Conservation (phyloP, 306 rosid genomes). For the Cyamopsis tetragonoloba region DNA sequence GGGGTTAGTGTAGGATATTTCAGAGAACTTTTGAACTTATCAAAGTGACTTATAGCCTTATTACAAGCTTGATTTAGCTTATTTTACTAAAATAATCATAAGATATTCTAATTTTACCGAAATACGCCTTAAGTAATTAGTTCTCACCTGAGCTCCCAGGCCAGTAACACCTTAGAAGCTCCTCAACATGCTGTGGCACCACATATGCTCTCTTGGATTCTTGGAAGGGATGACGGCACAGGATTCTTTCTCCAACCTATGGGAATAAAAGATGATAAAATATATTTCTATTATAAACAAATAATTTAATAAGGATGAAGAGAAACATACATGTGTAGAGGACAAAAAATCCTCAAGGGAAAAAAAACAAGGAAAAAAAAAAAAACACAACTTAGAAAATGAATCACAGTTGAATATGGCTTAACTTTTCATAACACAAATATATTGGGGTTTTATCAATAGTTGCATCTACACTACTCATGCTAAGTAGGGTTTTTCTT, state of each 20-base stretch:
- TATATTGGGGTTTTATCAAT: conserved; percentile 1
- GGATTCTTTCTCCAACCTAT: conserved; percentile 88
- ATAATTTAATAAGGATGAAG: no score
- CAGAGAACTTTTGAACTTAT: no score
- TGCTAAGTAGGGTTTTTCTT: background rate
- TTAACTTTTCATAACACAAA: background rate
- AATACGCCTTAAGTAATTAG: background rate
- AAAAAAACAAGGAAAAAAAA: no score
- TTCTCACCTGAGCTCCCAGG: conserved; percentile 70
- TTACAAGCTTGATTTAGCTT: no score
- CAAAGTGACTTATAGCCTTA: no score
- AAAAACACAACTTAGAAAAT: no score
- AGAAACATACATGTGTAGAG: no score
- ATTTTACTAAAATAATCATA: no score
- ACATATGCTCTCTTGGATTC: conserved; percentile 99
- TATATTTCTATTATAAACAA: background rate
- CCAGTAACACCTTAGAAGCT: conserved; percentile 92
- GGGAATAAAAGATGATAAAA: conserved; percentile 17
- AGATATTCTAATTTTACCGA: no score
- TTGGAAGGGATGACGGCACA: conserved; percentile 96
- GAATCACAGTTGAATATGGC: conserved; percentile 3
- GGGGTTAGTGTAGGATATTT: background rate
- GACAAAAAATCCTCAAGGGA: no score
- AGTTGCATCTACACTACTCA: conserved; percentile 7
- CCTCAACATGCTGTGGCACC: conserved; percentile 92